These are phyloP conservation scores for Prorocentrum cordatum DNA, from an alignment of 169 alveolate species.

Conservation along the genomic window DNA sequence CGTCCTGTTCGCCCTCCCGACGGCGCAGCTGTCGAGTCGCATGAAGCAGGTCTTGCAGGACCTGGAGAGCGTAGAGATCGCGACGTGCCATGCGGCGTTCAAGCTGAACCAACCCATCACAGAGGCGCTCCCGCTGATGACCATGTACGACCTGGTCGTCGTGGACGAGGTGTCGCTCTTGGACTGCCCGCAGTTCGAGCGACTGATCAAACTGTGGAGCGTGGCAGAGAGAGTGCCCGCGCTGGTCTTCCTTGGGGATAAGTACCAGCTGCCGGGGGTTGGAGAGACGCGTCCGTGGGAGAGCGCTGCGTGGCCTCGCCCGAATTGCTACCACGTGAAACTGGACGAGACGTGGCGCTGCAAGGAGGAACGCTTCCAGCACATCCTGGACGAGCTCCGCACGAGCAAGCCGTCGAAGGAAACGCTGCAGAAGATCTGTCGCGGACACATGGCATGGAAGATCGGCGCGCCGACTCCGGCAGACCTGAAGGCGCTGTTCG, in stretches of 20 bases:
- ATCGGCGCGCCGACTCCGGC: background rate
- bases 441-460: constrained; percentile 16
- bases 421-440: background rate
- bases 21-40: background rate
- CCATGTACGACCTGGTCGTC: constrained; percentile 17
- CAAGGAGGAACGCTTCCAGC: background rate
- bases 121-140: background rate
- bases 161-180: background rate
- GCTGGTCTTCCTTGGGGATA: constrained; percentile 1
- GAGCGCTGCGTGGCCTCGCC: background rate
- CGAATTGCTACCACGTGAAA: no score
- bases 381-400: background rate
- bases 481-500: background rate
- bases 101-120: background rate
- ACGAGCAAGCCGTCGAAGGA: background rate
- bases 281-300: background rate
- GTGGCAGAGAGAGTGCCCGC: background rate
- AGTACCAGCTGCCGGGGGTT: constrained; percentile 24
- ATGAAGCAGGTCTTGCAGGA: background rate
- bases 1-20: background rate
- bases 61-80: constrained; percentile 9
- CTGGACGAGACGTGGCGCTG: background rate
- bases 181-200: constrained; percentile 10
- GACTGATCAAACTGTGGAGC: background rate
- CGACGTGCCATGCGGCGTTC: background rate